Evolutionary conservation across 176 grass and related monocot species (phyloP).

Genomic region (Canna indica): DNA sequence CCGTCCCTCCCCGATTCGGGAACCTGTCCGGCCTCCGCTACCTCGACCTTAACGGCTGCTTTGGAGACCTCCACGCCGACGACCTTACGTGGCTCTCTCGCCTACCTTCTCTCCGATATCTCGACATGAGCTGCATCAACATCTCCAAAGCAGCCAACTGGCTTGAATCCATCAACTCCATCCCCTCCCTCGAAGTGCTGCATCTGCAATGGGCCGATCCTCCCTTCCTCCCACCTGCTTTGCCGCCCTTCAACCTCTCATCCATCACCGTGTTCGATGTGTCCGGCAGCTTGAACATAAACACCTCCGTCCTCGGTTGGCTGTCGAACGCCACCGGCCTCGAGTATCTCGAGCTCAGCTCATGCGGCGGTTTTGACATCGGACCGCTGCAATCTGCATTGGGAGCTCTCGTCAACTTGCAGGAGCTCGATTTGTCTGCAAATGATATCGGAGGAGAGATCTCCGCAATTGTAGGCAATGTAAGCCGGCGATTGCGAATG

Average conservation of each 20-base stretch:
- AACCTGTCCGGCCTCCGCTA: constrained; percentile 23
- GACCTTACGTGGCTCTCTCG: too few species aligned
- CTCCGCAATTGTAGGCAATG: too few species aligned
- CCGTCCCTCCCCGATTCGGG: constrained; percentile 24
- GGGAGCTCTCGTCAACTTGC: constrained; percentile 21
- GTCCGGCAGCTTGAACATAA: constrained; percentile 21
- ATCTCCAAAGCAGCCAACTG: not conserved
- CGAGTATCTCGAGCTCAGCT: constrained; percentile 6
- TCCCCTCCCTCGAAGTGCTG: too few species aligned
- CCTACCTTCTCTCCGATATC: too few species aligned
- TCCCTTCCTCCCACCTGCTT: not conserved
- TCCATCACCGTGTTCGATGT: constrained; percentile 26
- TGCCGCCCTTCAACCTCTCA: constrained; percentile 19
- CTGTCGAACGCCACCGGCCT: constrained; percentile 27
- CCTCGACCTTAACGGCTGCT: constrained; percentile 16
- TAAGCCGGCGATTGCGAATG: too few species aligned
- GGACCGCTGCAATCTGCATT: constrained; percentile 16
- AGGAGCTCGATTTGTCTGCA: not conserved
- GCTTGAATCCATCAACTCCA: too few species aligned
- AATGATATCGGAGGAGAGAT: too few species aligned
- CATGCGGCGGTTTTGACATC: not conserved
- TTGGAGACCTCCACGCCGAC: too few species aligned
- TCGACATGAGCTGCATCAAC: too few species aligned
- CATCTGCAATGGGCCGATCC: not conserved
- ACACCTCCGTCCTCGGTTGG: constrained; percentile 19